These are phyloP conservation scores for Actinomucor elegans DNA, from an alignment of 371 early-diverging fungal genomes.

Conservation along the genomic window DNA sequence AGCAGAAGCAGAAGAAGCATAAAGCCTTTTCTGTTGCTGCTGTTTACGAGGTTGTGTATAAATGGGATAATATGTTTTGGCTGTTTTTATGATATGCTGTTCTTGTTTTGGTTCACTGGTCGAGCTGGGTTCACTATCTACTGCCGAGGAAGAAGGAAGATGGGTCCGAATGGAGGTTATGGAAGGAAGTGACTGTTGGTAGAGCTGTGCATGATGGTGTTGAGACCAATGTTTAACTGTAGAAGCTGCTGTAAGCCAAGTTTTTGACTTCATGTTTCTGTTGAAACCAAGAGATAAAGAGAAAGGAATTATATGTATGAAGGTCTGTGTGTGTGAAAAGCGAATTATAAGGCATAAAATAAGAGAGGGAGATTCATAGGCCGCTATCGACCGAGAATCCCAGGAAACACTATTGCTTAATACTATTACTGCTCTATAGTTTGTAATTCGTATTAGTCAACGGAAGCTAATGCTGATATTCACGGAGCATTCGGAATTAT, in stretches of 20 bases:
- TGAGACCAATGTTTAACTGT: conserved; percentile 6
- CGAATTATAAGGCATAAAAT: no score
- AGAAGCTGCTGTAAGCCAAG: conserved; percentile 2
- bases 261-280: conserved; percentile 14
- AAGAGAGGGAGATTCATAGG: no score
- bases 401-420: no score
- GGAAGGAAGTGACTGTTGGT: not conserved
- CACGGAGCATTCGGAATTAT: no score
- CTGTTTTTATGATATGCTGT: not conserved
- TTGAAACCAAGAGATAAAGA: not conserved
- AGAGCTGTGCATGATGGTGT: not conserved
- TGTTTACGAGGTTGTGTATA: conserved; percentile 9
- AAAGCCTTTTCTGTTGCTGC: no score
- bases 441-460: no score
- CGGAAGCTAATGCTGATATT: no score
- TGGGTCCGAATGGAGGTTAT: conserved; percentile 1
- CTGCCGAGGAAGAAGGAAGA: not conserved
- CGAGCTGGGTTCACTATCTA: not conserved
- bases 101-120: not conserved
- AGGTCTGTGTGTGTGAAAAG: no score
- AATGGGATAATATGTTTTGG: conserved; percentile 2
- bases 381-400: no score
- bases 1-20: not conserved
- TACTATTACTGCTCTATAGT: no score
- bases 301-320: no score